Evolutionary conservation across 1,284 basidiomycete genomes (phyloP), one percentile per base, ranked within the genome.

Genomic region (Puccinia coronata): DNA sequence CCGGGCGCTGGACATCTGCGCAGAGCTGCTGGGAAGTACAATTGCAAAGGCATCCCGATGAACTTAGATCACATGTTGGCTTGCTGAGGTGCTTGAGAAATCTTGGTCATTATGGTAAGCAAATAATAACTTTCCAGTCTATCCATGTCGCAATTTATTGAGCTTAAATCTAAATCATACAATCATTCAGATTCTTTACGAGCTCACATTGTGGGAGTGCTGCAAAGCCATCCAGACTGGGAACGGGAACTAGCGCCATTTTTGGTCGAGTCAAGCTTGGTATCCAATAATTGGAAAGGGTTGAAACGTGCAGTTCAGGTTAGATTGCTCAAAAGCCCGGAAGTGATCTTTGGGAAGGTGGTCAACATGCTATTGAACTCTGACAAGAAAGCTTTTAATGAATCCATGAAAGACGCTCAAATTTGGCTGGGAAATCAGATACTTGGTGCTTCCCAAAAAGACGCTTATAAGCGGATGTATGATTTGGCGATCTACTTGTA

Each of bases 21-120:
- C 97, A 99, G 86, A 98, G 96, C 85, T 99, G 97, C 84, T 99
- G 97, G 97, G 97, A 99, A 87, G 92, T 99, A n/a, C 90, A 92
- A 70, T 88, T 99, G 31, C 96, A 98, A 85, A 91, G 94, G 83
- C 91, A 91, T 39, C 96, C 96, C 0, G 91, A 97, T 84, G 94
- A 96, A 83, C 88, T 97, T 9, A 90, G 92, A 39, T 92, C 92
- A 82, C 97, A 99, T 86, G 86, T 97, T 9, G 97, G 97, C 4
- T 88, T 99, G 25, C 87, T 98, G 82, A 91, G 93, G 73, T 99
- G 97, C 85, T 89, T 99, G 74, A 90, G 94, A 63, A 98, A 98
- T 85, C 89, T 99, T 23, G 97, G 97, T 12, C 97, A 99, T 86
- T 98, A 99, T 86, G 96, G 96, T 96, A 84, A 83, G 91, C 83